Percentiles rank a stretch among this genome's conserved stretches.
Evolutionary conservation across 1,284 basidiomycete species (phyloP).

Genomic region (Tylopilus sp.): DNA sequence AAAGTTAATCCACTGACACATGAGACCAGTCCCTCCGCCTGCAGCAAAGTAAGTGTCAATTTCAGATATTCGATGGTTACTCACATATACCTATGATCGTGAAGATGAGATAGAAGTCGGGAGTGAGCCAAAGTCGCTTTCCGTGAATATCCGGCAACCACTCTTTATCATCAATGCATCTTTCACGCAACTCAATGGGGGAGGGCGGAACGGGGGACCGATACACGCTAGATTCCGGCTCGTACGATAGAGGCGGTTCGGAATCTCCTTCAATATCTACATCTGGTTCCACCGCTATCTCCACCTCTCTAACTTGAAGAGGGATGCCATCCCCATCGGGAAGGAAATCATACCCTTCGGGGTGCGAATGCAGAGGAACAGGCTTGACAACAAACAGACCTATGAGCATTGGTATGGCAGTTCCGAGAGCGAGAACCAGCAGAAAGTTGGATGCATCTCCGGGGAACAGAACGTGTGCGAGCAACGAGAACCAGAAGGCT

Average conservation of each 20-base stretch:
- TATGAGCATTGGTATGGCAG: too few species aligned
- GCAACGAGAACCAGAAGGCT: conserved; percentile 73
- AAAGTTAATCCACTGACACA: conserved; percentile 55
- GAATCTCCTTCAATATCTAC: too few species aligned
- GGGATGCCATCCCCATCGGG: conserved; percentile 11
- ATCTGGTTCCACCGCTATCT: too few species aligned
- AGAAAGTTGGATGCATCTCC: conserved; percentile 71
- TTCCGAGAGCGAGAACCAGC: conserved; percentile 44
- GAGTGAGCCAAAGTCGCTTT: conserved; percentile 40
- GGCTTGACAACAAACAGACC: conserved; percentile 15
- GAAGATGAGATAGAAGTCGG: conserved; percentile 77
- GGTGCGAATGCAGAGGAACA: conserved; percentile 44
- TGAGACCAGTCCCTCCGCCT: conserved; percentile 87
- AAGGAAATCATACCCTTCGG: conserved; percentile 15
- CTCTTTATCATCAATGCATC: conserved; percentile 15
- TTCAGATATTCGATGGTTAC: conserved; percentile 27
- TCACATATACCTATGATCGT: conserved; percentile 64
- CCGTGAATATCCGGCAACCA: conserved; percentile 46
- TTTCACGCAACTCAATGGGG: conserved; percentile 14
- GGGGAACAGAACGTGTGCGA: conserved; percentile 63
- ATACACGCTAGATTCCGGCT: background rate
- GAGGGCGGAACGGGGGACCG: conserved; percentile 9
- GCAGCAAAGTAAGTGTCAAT: conserved; percentile 1
- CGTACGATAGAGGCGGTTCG: too few species aligned
- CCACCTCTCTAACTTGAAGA: conserved; percentile 16